Evolutionary conservation across 2,329 filamentous ascomycete genomes (phyloP).

Genomic region (Monilinia aucupariae): DNA sequence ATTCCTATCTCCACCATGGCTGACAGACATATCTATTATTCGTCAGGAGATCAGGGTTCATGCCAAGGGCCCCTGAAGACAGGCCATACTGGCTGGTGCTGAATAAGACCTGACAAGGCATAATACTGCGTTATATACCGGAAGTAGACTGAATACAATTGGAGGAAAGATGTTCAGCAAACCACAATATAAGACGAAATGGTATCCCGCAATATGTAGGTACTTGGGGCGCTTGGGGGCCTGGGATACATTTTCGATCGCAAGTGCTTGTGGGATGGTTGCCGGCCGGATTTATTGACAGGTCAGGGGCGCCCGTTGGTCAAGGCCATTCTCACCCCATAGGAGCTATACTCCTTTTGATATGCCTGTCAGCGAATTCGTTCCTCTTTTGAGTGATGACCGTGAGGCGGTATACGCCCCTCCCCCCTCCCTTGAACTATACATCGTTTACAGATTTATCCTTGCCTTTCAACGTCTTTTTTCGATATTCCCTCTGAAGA

Average conservation of each 20-base stretch:
- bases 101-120: conserved; percentile 28
- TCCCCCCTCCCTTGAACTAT: conserved; percentile 23
- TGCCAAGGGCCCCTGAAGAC: neutral
- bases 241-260: conserved; percentile 11
- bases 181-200: conserved; percentile 8
- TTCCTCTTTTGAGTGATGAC: conserved; percentile 24
- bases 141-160: conserved; percentile 9
- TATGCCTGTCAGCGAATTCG: conserved; percentile 25
- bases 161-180: conserved; percentile 6
- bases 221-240: conserved; percentile 21
- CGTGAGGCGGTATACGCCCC: conserved; percentile 27
- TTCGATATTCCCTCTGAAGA: conserved; percentile 27
- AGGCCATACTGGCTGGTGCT: conserved; percentile 20
- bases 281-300: conserved; percentile 26
- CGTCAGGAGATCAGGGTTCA: conserved; percentile 12
- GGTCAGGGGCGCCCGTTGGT: conserved; percentile 22
- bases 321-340: conserved; percentile 11
- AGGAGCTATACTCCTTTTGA: conserved; percentile 22
- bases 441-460: conserved; percentile 21
- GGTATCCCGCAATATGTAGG: conserved; percentile 9
- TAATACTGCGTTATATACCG: conserved; percentile 7
- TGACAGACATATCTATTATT: neutral
- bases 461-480: conserved; percentile 29
- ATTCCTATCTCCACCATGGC: conserved; percentile 6
- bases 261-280: conserved; percentile 9